Evolutionary conservation across 2,329 filamentous ascomycete species (phyloP).

Genomic region (Diaporthe amygdali): DNA sequence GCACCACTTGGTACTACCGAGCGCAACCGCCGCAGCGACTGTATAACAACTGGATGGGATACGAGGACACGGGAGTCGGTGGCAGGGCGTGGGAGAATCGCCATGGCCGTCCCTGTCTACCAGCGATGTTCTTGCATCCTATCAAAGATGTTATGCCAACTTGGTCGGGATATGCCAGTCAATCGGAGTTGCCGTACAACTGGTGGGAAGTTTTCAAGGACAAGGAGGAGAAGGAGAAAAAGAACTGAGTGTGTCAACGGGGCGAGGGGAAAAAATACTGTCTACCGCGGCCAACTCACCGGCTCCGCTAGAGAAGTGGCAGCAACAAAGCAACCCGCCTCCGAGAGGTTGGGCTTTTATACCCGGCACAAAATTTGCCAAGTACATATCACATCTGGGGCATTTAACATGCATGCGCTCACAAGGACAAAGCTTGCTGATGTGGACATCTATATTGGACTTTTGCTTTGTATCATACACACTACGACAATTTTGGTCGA

Average conservation of each 20-base stretch:
- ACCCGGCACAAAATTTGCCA: constrained; percentile 5
- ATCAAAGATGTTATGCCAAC: constrained; percentile 64
- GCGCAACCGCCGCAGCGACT: constrained; percentile 61
- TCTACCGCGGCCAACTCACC: neutral
- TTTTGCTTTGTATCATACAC: constrained; percentile 10
- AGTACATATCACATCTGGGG: constrained; percentile 1
- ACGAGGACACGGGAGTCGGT: constrained; percentile 59
- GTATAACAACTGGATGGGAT: constrained; percentile 69
- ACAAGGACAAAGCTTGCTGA: neutral
- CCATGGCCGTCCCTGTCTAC: constrained; percentile 63
- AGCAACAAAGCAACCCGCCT: neutral
- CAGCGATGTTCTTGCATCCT: constrained; percentile 63
- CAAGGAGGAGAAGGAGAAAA: constrained; percentile 15
- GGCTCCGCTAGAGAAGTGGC: neutral
- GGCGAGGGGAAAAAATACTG: neutral
- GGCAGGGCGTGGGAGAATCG: constrained; percentile 60
- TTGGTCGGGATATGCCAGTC: constrained; percentile 46
- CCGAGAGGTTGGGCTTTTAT: constrained; percentile 1
- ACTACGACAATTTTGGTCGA: neutral
- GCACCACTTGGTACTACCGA: constrained; percentile 67
- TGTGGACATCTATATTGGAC: neutral
- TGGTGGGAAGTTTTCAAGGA: constrained; percentile 26
- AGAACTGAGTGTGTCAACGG: neutral
- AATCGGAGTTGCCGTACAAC: constrained; percentile 45
- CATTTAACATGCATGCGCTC: neutral